Evolutionary conservation across 2,329 filamentous ascomycete genomes (phyloP).

Genomic region (Colletotrichum aenigma): DNA sequence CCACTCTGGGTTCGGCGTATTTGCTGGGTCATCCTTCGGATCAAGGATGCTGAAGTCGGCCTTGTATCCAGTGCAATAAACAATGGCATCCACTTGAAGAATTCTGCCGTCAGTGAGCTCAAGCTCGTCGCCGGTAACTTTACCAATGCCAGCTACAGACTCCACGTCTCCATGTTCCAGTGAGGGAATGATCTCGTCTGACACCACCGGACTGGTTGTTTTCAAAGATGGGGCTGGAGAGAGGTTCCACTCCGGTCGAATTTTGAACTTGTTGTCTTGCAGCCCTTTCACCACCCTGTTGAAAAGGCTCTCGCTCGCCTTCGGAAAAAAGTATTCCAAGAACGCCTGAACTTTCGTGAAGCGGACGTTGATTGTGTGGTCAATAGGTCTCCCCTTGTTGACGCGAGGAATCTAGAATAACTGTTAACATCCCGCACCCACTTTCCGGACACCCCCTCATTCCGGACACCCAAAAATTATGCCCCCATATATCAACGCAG

Average conservation of each 20-base stretch:
- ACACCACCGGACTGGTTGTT: conserved; percentile 22
- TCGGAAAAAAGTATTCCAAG: conserved; percentile 21
- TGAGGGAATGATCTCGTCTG: conserved; percentile 28
- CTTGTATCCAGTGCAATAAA: conserved; percentile 30
- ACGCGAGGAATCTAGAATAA: background rate
- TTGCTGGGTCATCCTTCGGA: conserved; percentile 14
- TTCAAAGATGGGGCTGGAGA: conserved; percentile 22
- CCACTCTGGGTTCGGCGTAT: conserved; percentile 13
- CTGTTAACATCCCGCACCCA: too few relatives aligned
- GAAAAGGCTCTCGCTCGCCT: conserved; percentile 26
- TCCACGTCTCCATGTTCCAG: conserved; percentile 28
- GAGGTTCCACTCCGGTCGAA: conserved; percentile 34
- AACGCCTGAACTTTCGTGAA: background rate
- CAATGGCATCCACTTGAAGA: conserved; percentile 25
- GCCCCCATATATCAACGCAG: too few relatives aligned
- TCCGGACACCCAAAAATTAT: too few relatives aligned
- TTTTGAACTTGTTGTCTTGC: conserved; percentile 1
- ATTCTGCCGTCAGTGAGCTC: conserved; percentile 25
- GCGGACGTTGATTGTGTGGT: conserved; percentile 25
- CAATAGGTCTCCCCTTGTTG: conserved; percentile 34
- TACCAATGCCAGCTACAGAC: conserved; percentile 28
- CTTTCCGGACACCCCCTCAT: too few relatives aligned
- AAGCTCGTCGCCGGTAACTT: conserved; percentile 23
- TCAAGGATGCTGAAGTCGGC: conserved; percentile 18
- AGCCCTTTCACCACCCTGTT: background rate